phyloP scores from a whole-genome alignment of 2,329 filamentous ascomycete species.

The Sordariomycetes sp. region DNA sequence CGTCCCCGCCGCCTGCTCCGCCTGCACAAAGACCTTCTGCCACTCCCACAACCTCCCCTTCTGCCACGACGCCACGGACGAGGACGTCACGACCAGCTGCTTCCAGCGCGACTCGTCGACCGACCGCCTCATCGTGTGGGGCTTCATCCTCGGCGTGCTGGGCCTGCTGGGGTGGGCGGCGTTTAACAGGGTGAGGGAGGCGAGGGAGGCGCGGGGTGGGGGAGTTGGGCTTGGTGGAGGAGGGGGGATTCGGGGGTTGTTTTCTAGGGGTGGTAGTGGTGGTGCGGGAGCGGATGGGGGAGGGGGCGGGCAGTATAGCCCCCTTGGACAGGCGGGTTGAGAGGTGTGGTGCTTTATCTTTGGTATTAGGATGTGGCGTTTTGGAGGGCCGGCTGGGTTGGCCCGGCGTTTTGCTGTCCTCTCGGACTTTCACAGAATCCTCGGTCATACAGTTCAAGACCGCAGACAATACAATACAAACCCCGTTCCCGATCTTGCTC shows the following conservation, averaged over 20 bases:
- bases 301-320: neutral
- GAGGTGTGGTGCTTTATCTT: neutral
- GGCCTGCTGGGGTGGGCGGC: constrained; percentile 51
- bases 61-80: constrained; percentile 50
- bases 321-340: neutral
- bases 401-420: neutral
- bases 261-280: too few species aligned
- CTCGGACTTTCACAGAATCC: too few species aligned
- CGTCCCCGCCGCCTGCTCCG: constrained; percentile 36
- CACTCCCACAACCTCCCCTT: constrained; percentile 49
- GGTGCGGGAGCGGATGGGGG: too few species aligned
- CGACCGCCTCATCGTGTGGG: constrained; percentile 56
- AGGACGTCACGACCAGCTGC: constrained; percentile 51
- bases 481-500: neutral
- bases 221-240: neutral
- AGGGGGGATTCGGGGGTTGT: neutral
- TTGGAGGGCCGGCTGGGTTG: neutral
- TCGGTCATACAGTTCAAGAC: too few species aligned
- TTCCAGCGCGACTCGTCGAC: constrained; percentile 59
- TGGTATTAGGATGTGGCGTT: neutral
- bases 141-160: constrained; percentile 47
- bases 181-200: constrained; percentile 35
- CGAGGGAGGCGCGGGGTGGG: constrained; percentile 18
- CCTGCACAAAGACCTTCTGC: constrained; percentile 57
- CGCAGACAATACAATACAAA: neutral